These are phyloP conservation scores for Beauveria sp. DNA, from an alignment of 2,329 filamentous ascomycete genomes.

Conservation along the genomic window DNA sequence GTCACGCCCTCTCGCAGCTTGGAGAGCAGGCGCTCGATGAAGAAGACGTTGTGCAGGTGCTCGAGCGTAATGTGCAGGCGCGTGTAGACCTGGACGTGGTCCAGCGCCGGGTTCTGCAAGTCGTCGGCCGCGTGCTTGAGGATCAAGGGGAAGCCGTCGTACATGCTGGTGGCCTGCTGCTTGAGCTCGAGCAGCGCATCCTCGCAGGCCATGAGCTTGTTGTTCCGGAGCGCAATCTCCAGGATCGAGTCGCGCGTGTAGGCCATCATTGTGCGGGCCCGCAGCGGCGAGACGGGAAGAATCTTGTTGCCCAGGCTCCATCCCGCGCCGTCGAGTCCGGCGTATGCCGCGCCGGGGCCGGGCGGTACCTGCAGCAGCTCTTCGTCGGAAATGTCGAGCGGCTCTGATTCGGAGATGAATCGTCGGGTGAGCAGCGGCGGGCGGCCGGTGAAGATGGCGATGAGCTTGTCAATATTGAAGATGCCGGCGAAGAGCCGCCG, in stretches of 20 bases:
- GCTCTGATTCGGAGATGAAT: constrained; percentile 31
- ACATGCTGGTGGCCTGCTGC: constrained; percentile 36
- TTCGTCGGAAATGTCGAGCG: constrained; percentile 31
- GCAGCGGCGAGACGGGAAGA: constrained; percentile 23
- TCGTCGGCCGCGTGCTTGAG: constrained; percentile 42
- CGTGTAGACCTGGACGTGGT: constrained; percentile 31
- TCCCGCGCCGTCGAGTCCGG: constrained; percentile 25
- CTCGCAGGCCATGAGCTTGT: constrained; percentile 25
- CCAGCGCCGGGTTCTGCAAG: constrained; percentile 36
- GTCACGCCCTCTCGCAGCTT: constrained; percentile 30
- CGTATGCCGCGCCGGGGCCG: constrained; percentile 13
- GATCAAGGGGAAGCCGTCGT: constrained; percentile 39
- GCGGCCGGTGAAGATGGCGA: constrained; percentile 34
- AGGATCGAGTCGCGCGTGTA: constrained; percentile 22
- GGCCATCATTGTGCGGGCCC: constrained; percentile 18
- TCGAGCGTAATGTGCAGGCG: constrained; percentile 40
- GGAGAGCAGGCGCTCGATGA: constrained; percentile 47
- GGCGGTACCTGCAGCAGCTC: constrained; percentile 25
- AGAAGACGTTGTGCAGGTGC: constrained; percentile 48
- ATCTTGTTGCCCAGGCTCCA: constrained; percentile 29
- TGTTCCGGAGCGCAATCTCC: constrained; percentile 24
- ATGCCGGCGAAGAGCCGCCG: constrained; percentile 24
- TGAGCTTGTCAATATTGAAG: constrained; percentile 28
- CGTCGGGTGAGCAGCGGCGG: constrained; percentile 30
- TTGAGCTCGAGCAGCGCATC: constrained; percentile 36